These are phyloP conservation scores for Aspergillus tubingensis DNA, from an alignment of 2,329 filamentous ascomycete species.

Conservation along the genomic window DNA sequence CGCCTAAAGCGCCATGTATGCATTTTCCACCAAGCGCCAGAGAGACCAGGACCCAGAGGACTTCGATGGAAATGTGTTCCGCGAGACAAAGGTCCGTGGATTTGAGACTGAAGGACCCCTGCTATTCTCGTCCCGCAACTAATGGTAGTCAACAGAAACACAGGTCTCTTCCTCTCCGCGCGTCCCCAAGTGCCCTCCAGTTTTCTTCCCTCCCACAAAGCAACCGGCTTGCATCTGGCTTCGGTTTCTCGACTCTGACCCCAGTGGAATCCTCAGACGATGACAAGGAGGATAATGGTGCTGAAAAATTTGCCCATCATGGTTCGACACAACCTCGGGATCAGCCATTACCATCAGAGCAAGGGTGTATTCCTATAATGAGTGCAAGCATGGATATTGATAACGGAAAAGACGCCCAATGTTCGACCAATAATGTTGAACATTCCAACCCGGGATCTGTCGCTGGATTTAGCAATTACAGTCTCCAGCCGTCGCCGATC, in stretches of 20 bases:
- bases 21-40: conserved; percentile 27
- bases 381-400: conserved; percentile 35
- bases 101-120: neutral
- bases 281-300: conserved; percentile 33
- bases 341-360: neutral
- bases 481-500: conserved; percentile 32
- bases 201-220: conserved; percentile 20
- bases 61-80: conserved; percentile 54
- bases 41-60: conserved; percentile 58
- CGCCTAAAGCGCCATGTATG: conserved; percentile 23
- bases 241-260: conserved; percentile 33
- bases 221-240: conserved; percentile 17
- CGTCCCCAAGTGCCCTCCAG: conserved; percentile 26
- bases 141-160: conserved; percentile 30
- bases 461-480: conserved; percentile 20
- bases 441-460: conserved; percentile 22
- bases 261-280: conserved; percentile 42
- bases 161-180: conserved; percentile 34
- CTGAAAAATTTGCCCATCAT: conserved; percentile 4
- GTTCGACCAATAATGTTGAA: conserved; percentile 18
- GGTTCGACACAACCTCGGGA: neutral
- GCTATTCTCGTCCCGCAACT: conserved; percentile 10
- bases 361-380: neutral
- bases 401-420: conserved; percentile 23
- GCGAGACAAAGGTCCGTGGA: conserved; percentile 30